phyloP scores from a whole-genome alignment of 306 rosid species.

The Mimosa bimucronata region DNA sequence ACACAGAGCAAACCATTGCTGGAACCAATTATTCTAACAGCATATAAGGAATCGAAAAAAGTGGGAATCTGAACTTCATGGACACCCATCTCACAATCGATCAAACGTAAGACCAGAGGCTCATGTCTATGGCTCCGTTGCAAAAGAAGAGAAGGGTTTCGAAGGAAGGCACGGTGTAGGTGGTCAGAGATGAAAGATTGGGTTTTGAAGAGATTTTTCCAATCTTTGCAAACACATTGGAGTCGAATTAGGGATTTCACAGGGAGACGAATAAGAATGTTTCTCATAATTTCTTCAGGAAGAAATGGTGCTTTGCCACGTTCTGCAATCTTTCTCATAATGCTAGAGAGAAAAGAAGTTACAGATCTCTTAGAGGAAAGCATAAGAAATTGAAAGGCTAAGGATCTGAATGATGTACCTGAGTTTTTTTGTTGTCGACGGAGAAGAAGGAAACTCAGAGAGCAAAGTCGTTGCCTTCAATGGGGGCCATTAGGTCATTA shows the following conservation, averaged over 20 bases:
- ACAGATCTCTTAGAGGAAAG: background rate
- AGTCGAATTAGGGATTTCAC: slow-evolving; percentile 29
- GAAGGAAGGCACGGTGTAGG: background rate
- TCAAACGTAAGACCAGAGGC: background rate
- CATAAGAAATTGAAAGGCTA: background rate
- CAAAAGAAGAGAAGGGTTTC: too few species aligned
- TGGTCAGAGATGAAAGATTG: slow-evolving; percentile 21
- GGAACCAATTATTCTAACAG: slow-evolving; percentile 12
- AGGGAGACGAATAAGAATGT: background rate
- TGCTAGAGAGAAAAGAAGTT: too few species aligned
- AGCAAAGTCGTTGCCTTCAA: too few species aligned
- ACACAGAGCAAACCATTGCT: slow-evolving; percentile 30
- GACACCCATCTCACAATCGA: background rate
- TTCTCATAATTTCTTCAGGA: background rate
- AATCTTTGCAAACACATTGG: slow-evolving; percentile 6
- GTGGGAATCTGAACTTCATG: background rate
- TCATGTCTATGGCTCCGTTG: too few species aligned
- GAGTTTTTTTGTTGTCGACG: too few species aligned
- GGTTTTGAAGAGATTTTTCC: background rate
- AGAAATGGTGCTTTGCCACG: background rate
- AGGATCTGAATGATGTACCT: too few species aligned
- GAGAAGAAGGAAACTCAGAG: background rate
- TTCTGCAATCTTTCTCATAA: too few species aligned
- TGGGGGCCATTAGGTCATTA: too few species aligned
- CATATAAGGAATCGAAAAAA: background rate